Evolutionary conservation across 345 rosid species (phyloP).

Genomic region (Lepidium aucheri): DNA sequence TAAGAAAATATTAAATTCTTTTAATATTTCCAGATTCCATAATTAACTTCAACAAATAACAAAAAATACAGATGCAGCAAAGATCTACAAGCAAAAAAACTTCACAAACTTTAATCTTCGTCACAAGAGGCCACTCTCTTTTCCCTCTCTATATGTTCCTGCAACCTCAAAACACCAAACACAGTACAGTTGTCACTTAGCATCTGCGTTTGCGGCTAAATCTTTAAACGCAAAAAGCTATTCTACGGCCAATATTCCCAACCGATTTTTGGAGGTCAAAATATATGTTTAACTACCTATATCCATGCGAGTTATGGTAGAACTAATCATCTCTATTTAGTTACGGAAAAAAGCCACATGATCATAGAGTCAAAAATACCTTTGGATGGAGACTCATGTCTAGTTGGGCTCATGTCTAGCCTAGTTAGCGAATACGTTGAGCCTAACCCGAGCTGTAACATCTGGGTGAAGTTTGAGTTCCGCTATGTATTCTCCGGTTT

Average conservation of each 20-base stretch:
- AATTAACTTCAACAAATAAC: not conserved
- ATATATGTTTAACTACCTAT: not conserved
- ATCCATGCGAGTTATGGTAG: not conserved
- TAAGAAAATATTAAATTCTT: not conserved
- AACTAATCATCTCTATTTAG: not conserved
- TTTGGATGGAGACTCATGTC: not conserved
- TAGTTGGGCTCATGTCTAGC: too few relatives aligned
- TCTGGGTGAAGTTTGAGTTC: slow-evolving; percentile 95
- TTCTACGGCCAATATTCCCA: not conserved
- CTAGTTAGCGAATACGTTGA: slow-evolving; percentile 66
- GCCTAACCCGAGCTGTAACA: slow-evolving; percentile 68
- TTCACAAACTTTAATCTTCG: slow-evolving; percentile 6
- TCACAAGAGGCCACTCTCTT: not conserved
- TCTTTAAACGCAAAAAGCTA: not conserved
- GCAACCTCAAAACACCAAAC: slow-evolving; percentile 7
- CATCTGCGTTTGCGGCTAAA: not conserved
- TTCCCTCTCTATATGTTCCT: slow-evolving; percentile 9
- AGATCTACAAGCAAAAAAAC: slow-evolving; percentile 13
- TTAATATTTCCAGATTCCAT: not conserved
- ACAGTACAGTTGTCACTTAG: not conserved
- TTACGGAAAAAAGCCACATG: not conserved
- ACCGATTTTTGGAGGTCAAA: not conserved
- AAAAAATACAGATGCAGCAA: slow-evolving; percentile 2
- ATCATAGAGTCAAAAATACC: slow-evolving; percentile 3
- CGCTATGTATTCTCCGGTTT: slow-evolving; percentile 84